These are phyloP conservation scores for Pleoardoris graminearum DNA, from an alignment of 2,329 filamentous ascomycete species.

Conservation along the genomic window DNA sequence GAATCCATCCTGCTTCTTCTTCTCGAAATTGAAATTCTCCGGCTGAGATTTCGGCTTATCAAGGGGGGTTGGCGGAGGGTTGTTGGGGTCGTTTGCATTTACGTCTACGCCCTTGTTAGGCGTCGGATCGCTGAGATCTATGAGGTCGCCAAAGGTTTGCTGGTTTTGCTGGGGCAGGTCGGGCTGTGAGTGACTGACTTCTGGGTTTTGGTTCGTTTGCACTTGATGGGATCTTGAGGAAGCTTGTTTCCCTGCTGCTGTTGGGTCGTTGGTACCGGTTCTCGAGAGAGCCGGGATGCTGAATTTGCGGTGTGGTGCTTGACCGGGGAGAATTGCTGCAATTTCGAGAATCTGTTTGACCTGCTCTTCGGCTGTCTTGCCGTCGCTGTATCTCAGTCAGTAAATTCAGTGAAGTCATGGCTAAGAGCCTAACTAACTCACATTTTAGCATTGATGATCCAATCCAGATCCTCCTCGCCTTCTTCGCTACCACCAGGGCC, in stretches of 20 bases:
- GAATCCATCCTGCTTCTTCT: conserved; percentile 16
- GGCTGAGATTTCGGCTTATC: conserved; percentile 13
- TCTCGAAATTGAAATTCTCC: conserved; percentile 2
- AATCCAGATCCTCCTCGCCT: conserved; percentile 88
- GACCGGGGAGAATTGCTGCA: conserved; percentile 80
- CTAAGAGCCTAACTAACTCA: conserved; percentile 49
- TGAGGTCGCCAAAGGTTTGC: conserved; percentile 52
- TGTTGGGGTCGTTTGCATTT: conserved; percentile 3
- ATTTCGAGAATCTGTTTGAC: conserved; percentile 84
- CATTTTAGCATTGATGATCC: conserved; percentile 89
- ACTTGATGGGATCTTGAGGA: not conserved
- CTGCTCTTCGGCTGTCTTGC: conserved; percentile 67
- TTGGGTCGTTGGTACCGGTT: conserved; percentile 32
- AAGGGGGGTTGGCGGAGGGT: conserved; percentile 12
- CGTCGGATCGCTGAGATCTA: conserved; percentile 60
- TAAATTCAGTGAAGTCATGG: not conserved
- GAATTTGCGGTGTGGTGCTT: conserved; percentile 60
- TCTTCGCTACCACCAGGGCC: conserved; percentile 73
- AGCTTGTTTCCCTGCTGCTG: not conserved
- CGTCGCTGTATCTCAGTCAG: conserved; percentile 51
- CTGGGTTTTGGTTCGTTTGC: conserved; percentile 11
- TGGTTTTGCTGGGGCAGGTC: conserved; percentile 13
- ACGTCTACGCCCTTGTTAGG: conserved; percentile 10
- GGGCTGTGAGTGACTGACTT: conserved; percentile 7
- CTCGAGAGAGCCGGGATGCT: conserved; percentile 61